A percentile compares a stretch with the other conserved stretches of the same genome.
Conservation (phyloP, 345 rosid species). For the Hibiscus trionum region DNA sequence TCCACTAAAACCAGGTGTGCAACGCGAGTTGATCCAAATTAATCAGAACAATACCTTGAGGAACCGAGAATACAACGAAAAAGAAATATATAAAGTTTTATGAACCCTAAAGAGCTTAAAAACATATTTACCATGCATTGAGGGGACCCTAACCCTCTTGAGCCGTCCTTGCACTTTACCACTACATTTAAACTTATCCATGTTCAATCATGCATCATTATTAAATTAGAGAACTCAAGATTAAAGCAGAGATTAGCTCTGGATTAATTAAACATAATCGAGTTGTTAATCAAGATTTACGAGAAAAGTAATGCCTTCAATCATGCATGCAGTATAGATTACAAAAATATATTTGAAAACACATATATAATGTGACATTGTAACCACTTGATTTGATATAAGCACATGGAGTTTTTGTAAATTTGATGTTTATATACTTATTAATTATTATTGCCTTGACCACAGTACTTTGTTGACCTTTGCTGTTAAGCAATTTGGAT, state of each 20-base stretch:
- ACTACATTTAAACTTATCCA: too few species aligned
- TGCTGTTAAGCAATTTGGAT: background rate
- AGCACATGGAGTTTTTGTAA: background rate
- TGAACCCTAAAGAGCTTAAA: too few species aligned
- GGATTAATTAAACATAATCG: background rate
- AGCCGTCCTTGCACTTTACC: too few species aligned
- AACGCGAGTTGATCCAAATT: too few species aligned
- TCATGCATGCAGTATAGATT: background rate
- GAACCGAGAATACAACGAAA: too few species aligned
- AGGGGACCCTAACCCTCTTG: too few species aligned
- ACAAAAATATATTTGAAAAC: too few species aligned
- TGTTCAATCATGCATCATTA: background rate
- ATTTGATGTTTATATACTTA: background rate
- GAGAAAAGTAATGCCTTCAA: background rate
- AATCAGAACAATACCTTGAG: too few species aligned
- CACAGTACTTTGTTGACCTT: background rate
- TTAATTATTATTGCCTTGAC: background rate
- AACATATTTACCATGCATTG: too few species aligned
- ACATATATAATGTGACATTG: background rate
- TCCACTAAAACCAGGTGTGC: too few species aligned
- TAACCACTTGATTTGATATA: slow-evolving; percentile 9
- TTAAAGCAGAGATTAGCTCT: background rate
- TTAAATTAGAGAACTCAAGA: background rate
- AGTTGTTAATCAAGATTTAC: background rate
- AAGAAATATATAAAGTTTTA: too few species aligned